Conservation (phyloP, 768 basidiomycete species). For the Plicaturopsis crispa region DNA sequence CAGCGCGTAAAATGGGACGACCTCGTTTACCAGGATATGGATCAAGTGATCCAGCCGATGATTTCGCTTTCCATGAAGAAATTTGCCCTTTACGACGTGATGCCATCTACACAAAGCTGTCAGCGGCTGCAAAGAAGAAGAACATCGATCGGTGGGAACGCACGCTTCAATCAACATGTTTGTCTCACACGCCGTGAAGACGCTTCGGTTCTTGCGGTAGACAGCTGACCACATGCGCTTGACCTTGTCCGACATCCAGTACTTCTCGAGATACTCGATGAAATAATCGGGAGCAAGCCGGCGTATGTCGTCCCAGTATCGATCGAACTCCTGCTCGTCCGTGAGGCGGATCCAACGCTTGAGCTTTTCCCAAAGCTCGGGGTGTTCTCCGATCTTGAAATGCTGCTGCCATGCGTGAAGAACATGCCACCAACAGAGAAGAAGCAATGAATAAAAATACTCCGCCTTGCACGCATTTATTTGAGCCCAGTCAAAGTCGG, state of each 20-base stretch:
- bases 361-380: slow-evolving; percentile 14
- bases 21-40: slow-evolving; percentile 9
- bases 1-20: slow-evolving; percentile 10
- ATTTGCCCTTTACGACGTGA: slow-evolving; percentile 18
- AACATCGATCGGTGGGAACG: slow-evolving; percentile 1
- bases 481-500: slow-evolving; percentile 7
- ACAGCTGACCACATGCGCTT: slow-evolving; percentile 17
- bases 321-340: slow-evolving; percentile 10
- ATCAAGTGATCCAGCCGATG: slow-evolving; percentile 17
- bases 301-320: slow-evolving; percentile 8
- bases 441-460: slow-evolving; percentile 1
- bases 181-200: slow-evolving; percentile 14
- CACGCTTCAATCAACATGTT: slow-evolving; percentile 22
- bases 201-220: slow-evolving; percentile 6
- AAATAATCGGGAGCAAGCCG: slow-evolving; percentile 4
- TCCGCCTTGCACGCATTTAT: slow-evolving; percentile 1
- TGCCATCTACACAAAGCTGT: slow-evolving; percentile 12
- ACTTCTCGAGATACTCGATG: slow-evolving; percentile 11
- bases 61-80: slow-evolving; percentile 17
- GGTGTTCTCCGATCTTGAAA: slow-evolving; percentile 5
- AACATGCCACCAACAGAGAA: slow-evolving; percentile 23
- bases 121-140: not conserved
- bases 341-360: slow-evolving; percentile 15
- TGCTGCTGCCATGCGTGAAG: slow-evolving; percentile 23
- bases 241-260: slow-evolving; percentile 9